phyloP scores from a whole-genome alignment of 202 grass and related monocot genomes.

The Panicum virgatum region DNA sequence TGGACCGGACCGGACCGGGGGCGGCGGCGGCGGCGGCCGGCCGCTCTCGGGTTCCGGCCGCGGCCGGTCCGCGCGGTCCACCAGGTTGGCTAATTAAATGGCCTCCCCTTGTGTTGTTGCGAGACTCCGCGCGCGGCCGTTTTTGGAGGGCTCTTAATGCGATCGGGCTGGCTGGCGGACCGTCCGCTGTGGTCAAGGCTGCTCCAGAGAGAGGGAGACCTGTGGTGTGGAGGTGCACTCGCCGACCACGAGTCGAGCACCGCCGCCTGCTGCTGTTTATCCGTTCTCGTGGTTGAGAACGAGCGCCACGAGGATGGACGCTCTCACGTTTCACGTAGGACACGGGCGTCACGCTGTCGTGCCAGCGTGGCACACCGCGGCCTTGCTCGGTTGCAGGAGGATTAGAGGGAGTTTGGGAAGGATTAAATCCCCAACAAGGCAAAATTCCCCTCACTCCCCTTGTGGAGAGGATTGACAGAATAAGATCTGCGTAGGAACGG shows the following conservation, averaged over 20 bases:
- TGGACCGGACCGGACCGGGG: neutral
- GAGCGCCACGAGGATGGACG: neutral
- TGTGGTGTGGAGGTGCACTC: neutral
- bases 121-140: neutral
- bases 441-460: no score
- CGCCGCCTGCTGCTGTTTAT: no score
- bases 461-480: no score
- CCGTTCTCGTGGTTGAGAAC: neutral
- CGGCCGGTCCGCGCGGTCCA: no score
- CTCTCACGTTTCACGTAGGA: no score
- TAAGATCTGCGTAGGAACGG: no score
- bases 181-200: neutral
- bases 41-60: no score
- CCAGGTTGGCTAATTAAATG: slow-evolving; percentile 41
- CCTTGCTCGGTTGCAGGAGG: no score
- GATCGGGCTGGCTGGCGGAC: neutral
- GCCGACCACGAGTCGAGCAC: neutral
- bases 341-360: no score
- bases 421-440: no score
- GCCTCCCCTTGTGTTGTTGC: slow-evolving; percentile 19
- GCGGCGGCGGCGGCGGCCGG: neutral
- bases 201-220: neutral
- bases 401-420: no score
- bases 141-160: neutral
- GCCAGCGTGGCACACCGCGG: no score